Conservation (phyloP, 106 monocot genomes). For the Cymbidium sinense region DNA sequence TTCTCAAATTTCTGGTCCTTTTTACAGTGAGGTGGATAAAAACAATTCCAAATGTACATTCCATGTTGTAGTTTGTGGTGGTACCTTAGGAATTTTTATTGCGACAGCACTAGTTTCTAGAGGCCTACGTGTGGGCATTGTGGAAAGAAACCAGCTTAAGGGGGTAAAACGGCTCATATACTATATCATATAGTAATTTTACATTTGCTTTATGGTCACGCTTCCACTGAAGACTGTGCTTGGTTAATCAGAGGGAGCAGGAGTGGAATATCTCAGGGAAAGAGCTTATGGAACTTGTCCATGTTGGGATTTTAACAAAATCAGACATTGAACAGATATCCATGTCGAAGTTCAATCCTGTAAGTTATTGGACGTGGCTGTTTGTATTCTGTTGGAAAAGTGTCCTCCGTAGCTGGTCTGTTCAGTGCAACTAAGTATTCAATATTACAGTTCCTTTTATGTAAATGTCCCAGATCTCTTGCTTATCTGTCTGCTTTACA, state of each 20-base stretch:
- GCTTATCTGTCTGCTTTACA: slow-evolving; percentile 23
- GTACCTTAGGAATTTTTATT: slow-evolving; percentile 91
- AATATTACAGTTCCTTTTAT: too few species aligned
- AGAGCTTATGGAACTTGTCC: slow-evolving; percentile 77
- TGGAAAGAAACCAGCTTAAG: slow-evolving; percentile 75
- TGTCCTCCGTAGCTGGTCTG: not conserved
- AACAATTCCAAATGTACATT: slow-evolving; percentile 23
- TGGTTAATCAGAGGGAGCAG: slow-evolving; percentile 69
- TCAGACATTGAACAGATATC: slow-evolving; percentile 65
- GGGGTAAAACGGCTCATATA: slow-evolving; percentile 40
- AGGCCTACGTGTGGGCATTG: slow-evolving; percentile 72
- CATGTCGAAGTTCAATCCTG: slow-evolving; percentile 76
- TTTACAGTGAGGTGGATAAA: slow-evolving; percentile 7
- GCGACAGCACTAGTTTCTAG: slow-evolving; percentile 70
- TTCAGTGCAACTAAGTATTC: too few species aligned
- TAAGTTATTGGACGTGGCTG: slow-evolving; percentile 27
- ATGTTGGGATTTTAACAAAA: slow-evolving; percentile 68
- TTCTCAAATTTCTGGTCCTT: slow-evolving; percentile 29
- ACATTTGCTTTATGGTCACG: not conserved
- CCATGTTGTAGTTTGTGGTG: slow-evolving; percentile 91
- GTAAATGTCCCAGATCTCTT: too few species aligned
- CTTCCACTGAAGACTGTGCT: not conserved
- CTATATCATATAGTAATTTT: not conserved
- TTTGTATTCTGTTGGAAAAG: not conserved
- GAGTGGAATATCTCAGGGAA: slow-evolving; percentile 98